Evolutionary conservation across 2,329 filamentous ascomycete species (phyloP), one percentile per base, ranked within the genome.

Genomic region (Dendryphion nanum): DNA sequence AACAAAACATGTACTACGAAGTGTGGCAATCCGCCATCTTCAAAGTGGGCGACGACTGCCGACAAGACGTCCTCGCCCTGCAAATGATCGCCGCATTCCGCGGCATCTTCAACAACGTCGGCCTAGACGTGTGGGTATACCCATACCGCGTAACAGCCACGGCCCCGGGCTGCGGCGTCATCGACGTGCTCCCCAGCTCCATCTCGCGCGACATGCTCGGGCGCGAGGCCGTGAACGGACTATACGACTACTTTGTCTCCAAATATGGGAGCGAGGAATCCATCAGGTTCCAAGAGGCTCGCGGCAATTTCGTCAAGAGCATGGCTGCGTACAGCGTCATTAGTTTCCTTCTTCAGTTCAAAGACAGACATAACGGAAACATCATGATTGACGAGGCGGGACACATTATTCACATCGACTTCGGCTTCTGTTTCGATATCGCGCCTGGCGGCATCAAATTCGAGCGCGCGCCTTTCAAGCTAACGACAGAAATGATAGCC

Each of bases 21-120:
- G 85, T 91, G n/a, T 97, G 93, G 94, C 93, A 98, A 66, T 95
- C 89, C 2, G 93, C 91, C 40, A 99, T 99, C 59, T 99, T 99
- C 82, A 99, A 99, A 66, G 94, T 99, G 33, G 93, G 93, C 45
- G 93, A 99, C 63, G 93, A 99, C 66, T 97, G 93, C 63, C 85
- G 93, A 35, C 93, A 99, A 69, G 94, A 99, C 57, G 86, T 99
- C 36, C 76, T 99, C 43, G 93, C 93, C 2, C 74, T 99, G 45
- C 93, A 98, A 67, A 94, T 99, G 85, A 96, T 99, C 63, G 85
- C 93, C 1, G 89, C 90, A 1, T 99, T 98, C 75, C 84, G 93
- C 17, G 90, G 90, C 47, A 98, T 99, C 57, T 98, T 97, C 76
- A 86, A 95, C 64, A 85, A 81, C 48, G 87, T 97, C 28, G 94